phyloP scores from a whole-genome alignment of 495 filamentous ascomycete species.

The Neurospora tetrasperma region DNA sequence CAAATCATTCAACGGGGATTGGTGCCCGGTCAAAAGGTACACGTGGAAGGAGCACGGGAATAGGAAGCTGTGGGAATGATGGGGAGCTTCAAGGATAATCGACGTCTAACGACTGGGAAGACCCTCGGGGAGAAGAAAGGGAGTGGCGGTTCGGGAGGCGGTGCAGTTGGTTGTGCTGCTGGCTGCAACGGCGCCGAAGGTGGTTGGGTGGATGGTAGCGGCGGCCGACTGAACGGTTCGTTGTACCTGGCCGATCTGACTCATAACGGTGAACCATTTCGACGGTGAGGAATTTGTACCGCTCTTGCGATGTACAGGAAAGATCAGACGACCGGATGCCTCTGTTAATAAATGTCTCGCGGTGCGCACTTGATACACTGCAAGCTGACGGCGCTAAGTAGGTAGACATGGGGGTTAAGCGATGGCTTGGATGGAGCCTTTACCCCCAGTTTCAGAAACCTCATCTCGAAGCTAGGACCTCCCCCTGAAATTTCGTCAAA shows the following conservation, averaged over 20 bases:
- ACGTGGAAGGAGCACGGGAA: background rate
- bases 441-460: background rate
- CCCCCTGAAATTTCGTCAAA: background rate
- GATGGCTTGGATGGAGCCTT: no score
- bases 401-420: no score
- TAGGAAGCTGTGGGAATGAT: background rate
- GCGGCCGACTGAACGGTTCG: conserved; percentile 40
- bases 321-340: background rate
- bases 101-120: conserved; percentile 27
- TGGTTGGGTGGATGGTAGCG: conserved; percentile 50
- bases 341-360: background rate
- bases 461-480: background rate
- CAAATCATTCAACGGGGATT: background rate
- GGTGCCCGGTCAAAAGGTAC: background rate
- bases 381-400: background rate
- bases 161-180: conserved; percentile 16
- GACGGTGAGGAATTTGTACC: background rate
- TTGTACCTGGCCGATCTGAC: no score
- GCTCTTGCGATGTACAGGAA: background rate
- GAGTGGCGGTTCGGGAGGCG: conserved; percentile 14
- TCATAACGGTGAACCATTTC: background rate
- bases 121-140: conserved; percentile 1
- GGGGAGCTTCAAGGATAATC: background rate
- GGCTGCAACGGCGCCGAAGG: conserved; percentile 9
- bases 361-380: background rate